A percentile compares a stretch with the other conserved stretches of the same genome.
phyloP scores from a whole-genome alignment of 1,284 basidiomycete species.

The Pyrrhoderma lamaoense region DNA sequence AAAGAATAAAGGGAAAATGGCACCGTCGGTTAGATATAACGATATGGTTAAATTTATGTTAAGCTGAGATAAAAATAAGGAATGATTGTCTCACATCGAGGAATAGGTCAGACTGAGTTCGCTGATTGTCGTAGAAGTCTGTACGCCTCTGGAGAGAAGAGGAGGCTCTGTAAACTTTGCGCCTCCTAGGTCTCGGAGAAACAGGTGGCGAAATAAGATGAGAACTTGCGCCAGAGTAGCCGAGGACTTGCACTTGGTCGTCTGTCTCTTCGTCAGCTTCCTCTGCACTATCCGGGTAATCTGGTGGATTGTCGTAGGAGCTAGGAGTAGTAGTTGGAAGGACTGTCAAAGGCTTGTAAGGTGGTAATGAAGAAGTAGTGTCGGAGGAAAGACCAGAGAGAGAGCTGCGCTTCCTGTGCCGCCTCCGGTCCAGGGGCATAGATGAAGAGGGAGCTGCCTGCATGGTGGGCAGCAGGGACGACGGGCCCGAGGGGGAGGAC shows the following conservation, averaged over 20 bases:
- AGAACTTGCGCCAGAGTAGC: not conserved
- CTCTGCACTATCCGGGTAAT: slow-evolving; percentile 68
- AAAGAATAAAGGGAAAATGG: slow-evolving; percentile 33
- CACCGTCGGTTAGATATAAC: slow-evolving; percentile 15
- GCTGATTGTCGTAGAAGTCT: slow-evolving; percentile 22
- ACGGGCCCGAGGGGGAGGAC: not conserved
- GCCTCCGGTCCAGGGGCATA: slow-evolving; percentile 2
- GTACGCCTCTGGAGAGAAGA: slow-evolving; percentile 12
- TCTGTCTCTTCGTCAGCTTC: slow-evolving; percentile 68
- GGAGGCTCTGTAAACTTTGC: slow-evolving; percentile 21
- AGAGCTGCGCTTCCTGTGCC: slow-evolving; percentile 50
- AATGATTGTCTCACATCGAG: slow-evolving; percentile 9
- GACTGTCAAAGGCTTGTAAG: slow-evolving; percentile 38
- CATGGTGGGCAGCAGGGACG: not conserved
- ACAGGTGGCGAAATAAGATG: slow-evolving; percentile 18
- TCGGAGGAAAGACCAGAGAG: slow-evolving; percentile 58
- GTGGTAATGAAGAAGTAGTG: slow-evolving; percentile 58
- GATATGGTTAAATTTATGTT: not conserved
- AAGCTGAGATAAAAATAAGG: slow-evolving; percentile 17
- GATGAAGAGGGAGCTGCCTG: slow-evolving; percentile 13
- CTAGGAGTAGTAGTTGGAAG: slow-evolving; percentile 24
- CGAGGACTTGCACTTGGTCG: slow-evolving; percentile 24
- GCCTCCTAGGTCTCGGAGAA: slow-evolving; percentile 18
- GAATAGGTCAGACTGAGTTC: slow-evolving; percentile 25
- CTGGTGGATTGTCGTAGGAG: slow-evolving; percentile 55